Evolutionary conservation across 352 stramenopile species (phyloP).

Genomic region (Plasmopara muralis): DNA sequence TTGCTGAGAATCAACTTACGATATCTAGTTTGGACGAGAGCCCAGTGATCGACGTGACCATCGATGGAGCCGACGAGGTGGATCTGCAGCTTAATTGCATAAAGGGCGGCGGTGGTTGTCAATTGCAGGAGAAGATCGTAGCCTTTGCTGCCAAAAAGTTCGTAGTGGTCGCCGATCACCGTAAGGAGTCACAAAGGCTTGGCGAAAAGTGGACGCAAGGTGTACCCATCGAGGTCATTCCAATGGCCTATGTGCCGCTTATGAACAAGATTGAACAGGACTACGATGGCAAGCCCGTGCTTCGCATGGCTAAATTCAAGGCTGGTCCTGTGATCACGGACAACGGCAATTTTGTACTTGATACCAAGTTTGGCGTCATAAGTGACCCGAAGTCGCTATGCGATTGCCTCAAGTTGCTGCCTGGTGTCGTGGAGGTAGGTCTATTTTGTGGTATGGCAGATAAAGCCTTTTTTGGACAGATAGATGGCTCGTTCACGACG

Average conservation of each 20-base stretch:
- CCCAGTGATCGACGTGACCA: slow-evolving; percentile 95
- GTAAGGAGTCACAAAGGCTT: slow-evolving; percentile 85
- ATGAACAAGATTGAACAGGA: slow-evolving; percentile 61
- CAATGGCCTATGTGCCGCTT: slow-evolving; percentile 96
- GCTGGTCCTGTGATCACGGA: slow-evolving; percentile 96
- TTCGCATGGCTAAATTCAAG: slow-evolving; percentile 87
- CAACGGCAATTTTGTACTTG: slow-evolving; percentile 92
- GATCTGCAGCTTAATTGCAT: slow-evolving; percentile 96
- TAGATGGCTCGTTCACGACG: slow-evolving; percentile 74
- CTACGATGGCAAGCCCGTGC: slow-evolving; percentile 46
- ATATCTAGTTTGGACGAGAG: slow-evolving; percentile 77
- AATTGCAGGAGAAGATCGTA: slow-evolving; percentile 93
- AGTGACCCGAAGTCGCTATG: slow-evolving; percentile 57
- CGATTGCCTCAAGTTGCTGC: slow-evolving; percentile 69
- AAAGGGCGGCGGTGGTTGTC: slow-evolving; percentile 95
- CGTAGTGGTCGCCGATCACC: slow-evolving; percentile 95
- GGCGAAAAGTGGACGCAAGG: slow-evolving; percentile 86
- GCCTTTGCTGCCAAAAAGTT: slow-evolving; percentile 95
- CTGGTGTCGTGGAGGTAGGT: slow-evolving; percentile 84
- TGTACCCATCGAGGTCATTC: slow-evolving; percentile 95
- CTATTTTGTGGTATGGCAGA: slow-evolving; percentile 85
- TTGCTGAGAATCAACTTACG: slow-evolving; percentile 67
- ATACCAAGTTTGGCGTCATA: slow-evolving; percentile 81
- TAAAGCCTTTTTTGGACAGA: slow-evolving; percentile 85
- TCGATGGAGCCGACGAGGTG: slow-evolving; percentile 98